Percentiles rank a stretch among this genome's conserved stretches.
Conservation (phyloP, 2,329 filamentous ascomycete genomes). For the Harringtonia lauricola region DNA sequence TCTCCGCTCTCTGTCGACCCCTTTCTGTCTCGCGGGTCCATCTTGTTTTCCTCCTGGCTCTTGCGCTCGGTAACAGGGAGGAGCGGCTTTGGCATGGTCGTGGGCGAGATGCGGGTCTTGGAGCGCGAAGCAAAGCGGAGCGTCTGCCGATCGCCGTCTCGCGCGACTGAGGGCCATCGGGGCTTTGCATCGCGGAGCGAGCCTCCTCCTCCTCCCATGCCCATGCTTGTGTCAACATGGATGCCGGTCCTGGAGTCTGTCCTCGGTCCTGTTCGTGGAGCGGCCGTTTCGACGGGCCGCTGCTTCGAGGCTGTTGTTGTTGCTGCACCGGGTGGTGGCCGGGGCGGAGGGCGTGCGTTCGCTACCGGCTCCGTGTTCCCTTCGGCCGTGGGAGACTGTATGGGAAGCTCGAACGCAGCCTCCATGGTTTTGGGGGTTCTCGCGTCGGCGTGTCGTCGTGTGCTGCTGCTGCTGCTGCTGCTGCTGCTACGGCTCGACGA, state of each 20-base stretch:
- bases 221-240: not conserved
- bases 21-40: conserved; percentile 30
- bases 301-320: too few relatives aligned
- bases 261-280: not conserved
- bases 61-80: conserved; percentile 35
- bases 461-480: too few relatives aligned
- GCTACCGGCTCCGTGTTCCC: conserved; percentile 4
- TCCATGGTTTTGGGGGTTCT: conserved; percentile 11
- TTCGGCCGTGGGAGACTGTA: conserved; percentile 9
- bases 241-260: not conserved
- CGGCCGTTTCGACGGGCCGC: too few relatives aligned
- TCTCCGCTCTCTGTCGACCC: conserved; percentile 37
- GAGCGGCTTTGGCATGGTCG: conserved; percentile 24
- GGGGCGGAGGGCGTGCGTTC: not conserved
- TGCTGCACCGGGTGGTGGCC: too few relatives aligned
- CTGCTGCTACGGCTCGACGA: too few relatives aligned
- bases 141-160: conserved; percentile 6
- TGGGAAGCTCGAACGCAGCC: conserved; percentile 12
- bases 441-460: too few relatives aligned
- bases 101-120: conserved; percentile 17
- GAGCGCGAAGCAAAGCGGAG: conserved; percentile 12
- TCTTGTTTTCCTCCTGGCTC: conserved; percentile 27
- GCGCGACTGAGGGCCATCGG: conserved; percentile 4
- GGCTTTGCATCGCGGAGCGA: conserved; percentile 9
- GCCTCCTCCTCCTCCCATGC: not conserved